Percentiles rank a stretch among this genome's conserved stretches.
Evolutionary conservation across 2,329 filamentous ascomycete species (phyloP).

Genomic region (Tothia fuscella): DNA sequence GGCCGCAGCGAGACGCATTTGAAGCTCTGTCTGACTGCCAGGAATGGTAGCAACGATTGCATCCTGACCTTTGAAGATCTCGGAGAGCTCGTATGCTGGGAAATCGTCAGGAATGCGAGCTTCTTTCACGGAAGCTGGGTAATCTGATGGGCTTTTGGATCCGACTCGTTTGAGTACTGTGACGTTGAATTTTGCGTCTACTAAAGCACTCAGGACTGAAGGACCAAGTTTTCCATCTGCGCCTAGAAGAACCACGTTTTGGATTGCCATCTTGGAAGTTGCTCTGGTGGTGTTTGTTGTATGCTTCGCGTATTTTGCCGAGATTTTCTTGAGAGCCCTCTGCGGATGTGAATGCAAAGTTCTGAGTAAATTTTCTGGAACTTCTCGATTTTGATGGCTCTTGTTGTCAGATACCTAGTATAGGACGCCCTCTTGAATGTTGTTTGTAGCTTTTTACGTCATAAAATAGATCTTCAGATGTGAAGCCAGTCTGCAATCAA

Average conservation of each 20-base stretch:
- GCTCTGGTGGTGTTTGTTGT: too few species aligned
- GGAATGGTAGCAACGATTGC: slow-evolving; percentile 10
- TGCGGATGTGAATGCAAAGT: too few species aligned
- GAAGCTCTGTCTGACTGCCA: slow-evolving; percentile 1
- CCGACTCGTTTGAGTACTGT: slow-evolving; percentile 23
- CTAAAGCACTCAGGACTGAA: slow-evolving; percentile 22
- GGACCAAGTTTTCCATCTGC: slow-evolving; percentile 25
- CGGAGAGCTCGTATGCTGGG: background rate
- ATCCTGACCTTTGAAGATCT: slow-evolving; percentile 14
- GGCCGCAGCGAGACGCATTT: slow-evolving; percentile 5
- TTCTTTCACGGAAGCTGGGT: slow-evolving; percentile 12
- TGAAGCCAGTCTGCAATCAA: too few species aligned
- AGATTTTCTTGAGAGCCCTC: too few species aligned
- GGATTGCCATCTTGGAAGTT: slow-evolving; percentile 15
- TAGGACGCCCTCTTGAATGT: too few species aligned
- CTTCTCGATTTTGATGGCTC: too few species aligned
- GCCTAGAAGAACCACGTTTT: slow-evolving; percentile 14
- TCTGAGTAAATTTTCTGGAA: too few species aligned
- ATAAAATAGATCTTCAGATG: too few species aligned
- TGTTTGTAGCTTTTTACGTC: too few species aligned
- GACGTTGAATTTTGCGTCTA: slow-evolving; percentile 21
- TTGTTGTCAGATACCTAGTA: too few species aligned
- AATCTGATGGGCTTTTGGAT: slow-evolving; percentile 21
- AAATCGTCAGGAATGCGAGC: slow-evolving; percentile 3
- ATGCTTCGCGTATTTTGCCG: too few species aligned